A percentile compares a stretch with the other conserved stretches of the same genome.
Evolutionary conservation across 2,329 filamentous ascomycete genomes (phyloP).

Genomic region (Teratosphaeria gauchensis): DNA sequence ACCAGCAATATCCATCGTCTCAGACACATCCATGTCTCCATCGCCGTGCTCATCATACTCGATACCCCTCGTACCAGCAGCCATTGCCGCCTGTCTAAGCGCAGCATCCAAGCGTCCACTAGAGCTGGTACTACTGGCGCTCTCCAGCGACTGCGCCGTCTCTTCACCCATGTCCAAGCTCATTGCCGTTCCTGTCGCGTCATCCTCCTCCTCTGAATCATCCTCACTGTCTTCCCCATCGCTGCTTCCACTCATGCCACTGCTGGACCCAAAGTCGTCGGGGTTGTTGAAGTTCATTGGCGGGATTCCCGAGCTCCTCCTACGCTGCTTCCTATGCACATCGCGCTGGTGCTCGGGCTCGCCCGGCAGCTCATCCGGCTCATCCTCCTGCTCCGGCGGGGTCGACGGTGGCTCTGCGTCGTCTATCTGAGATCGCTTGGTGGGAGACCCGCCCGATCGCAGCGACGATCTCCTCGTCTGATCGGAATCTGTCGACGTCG

Average conservation of each 20-base stretch:
- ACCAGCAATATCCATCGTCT: conserved; percentile 45
- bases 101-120: conserved; percentile 69
- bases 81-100: conserved; percentile 61
- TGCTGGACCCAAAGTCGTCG: conserved; percentile 62
- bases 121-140: conserved; percentile 49
- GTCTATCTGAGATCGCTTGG: conserved; percentile 34
- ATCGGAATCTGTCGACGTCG: conserved; percentile 61
- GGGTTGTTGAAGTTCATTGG: conserved; percentile 55
- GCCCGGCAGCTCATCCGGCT: conserved; percentile 39
- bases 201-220: conserved; percentile 45
- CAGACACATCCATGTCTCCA: conserved; percentile 13
- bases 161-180: conserved; percentile 58
- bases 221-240: conserved; percentile 34
- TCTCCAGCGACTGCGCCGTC: conserved; percentile 20
- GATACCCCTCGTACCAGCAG: conserved; percentile 64
- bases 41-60: conserved; percentile 47
- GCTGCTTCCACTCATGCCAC: conserved; percentile 59
- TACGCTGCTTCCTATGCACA: conserved; percentile 50
- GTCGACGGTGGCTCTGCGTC: conserved; percentile 52
- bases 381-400: conserved; percentile 49
- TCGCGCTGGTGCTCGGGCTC: conserved; percentile 58
- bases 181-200: conserved; percentile 71
- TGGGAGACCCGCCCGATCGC: conserved; percentile 31
- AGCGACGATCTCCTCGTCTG: conserved; percentile 65
- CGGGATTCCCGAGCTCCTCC: conserved; percentile 58